Percentiles rank a stretch among this genome's conserved stretches.
Conservation (phyloP, 2,329 filamentous ascomycete genomes). For the Penicillium sp. region DNA sequence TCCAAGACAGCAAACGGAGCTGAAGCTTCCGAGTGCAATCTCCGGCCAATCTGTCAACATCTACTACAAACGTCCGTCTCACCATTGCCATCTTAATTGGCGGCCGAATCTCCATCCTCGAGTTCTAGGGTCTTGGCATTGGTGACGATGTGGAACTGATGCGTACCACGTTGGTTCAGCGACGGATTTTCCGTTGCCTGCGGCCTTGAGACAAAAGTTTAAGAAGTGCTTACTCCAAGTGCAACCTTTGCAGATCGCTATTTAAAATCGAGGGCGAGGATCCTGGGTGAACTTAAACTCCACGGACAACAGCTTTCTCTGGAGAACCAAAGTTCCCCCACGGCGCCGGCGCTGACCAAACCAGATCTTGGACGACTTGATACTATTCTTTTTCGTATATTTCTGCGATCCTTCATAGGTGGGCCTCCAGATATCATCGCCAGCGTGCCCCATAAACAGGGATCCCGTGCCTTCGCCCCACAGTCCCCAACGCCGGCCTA, state of each 20-base stretch:
- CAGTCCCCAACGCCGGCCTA: background rate
- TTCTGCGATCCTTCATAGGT: background rate
- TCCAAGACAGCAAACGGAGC: background rate
- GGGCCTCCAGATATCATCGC: background rate
- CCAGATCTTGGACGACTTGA: background rate
- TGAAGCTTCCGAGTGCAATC: background rate
- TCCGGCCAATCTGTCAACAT: background rate
- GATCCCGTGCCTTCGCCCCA: background rate
- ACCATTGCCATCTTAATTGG: background rate
- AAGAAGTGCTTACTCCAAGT: background rate
- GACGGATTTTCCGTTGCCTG: too few relatives aligned
- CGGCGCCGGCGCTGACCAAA: background rate
- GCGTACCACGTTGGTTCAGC: background rate
- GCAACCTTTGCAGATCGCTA: background rate
- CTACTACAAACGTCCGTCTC: background rate
- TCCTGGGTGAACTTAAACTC: background rate
- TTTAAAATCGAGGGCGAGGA: background rate
- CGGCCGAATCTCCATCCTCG: background rate
- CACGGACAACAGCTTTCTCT: background rate
- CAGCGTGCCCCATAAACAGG: background rate
- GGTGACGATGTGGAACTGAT: too few relatives aligned
- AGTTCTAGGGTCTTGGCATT: too few relatives aligned
- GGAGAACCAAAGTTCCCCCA: background rate
- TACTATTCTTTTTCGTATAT: background rate
- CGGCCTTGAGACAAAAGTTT: background rate